Base-by-base conservation (phyloP, 176 grass and related monocot genomes). In the Calamus simplicifolius region DNA sequence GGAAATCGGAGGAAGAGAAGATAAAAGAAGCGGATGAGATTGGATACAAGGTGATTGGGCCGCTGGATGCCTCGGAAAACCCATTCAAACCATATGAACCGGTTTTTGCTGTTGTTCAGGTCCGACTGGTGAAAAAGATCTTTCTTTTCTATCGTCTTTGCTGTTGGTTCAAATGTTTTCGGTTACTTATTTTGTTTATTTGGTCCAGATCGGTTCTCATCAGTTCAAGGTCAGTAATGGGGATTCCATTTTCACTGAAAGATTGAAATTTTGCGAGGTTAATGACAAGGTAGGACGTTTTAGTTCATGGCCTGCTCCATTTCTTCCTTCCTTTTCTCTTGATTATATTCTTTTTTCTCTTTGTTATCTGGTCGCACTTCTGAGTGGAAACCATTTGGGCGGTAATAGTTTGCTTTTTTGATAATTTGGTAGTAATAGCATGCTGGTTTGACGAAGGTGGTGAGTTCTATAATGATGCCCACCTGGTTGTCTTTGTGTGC, bases 211-310 rank as follows among this genome's bases (percentile, higher is more conserved):
- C 73, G 93, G 93, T 51, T 98, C 93, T 49, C 93, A 98, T 43
- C 93, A 98, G 73, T 98, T 98, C 58, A 98, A 98, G 69, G 87
- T 98, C 58, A 98, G 93, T 81, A 98, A 92, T 25, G 93, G 87
- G 19, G 93, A 98, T 50, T 88, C 93, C 1, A 98, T 98, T 78
- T 98, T 98, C 54, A 92, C 87, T 1, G 93, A 98, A 70, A 92
- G 85, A 71, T 67, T 98, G 63, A 98, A 98, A 57, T 92, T 82
- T 55, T 92, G 93, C 28, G 81, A 85, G 69, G 84, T 98, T 28
- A 98, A 98, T 68, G 87, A 92, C 59, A 98, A 98, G 84, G 93
- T 85, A 86, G 62, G 27, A 43, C 12, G 35, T 43, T 43, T 43
- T 43, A 43, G 35, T 43, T 43, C 35, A 43, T 43, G 35, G 35